Base-by-base conservation (phyloP, 1,284 basidiomycete species). In the Gymnopus androsaceus region DNA sequence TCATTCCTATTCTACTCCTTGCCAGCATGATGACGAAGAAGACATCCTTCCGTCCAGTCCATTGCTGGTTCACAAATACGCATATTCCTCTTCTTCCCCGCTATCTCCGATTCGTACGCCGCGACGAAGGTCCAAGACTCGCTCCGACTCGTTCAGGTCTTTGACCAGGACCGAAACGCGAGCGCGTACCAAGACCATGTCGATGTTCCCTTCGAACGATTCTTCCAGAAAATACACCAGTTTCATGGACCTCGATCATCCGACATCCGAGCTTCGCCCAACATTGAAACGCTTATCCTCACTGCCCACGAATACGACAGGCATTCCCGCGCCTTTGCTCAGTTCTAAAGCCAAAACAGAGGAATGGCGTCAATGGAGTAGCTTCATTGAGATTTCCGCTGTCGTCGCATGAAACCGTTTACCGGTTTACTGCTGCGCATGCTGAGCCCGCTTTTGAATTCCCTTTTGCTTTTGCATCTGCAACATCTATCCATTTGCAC, bases 371-470 rank as follows among this genome's bases (percentile, higher is more conserved):
- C 27, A 49, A 23, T 56, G 54, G 54, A 51, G 47, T 15, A 56
- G 54, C 33, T 56, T 50, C 38, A 56, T 56, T 19, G 54, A 56
- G 17, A 56, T 56, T 17, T 50, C 54, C 30, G 30, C 36, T 14
- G 46, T 44, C 31, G 46, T 44, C 31, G 36, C 28, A 5, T 55
- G 9, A 47, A 11, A 2, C 33, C 14, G n/a, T n/a, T n/a, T n/a
- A n/a, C n/a, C n/a, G n/a, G n/a, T n/a, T n/a, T n/a, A n/a, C n/a
- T n/a, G n/a, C n/a, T n/a, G n/a, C n/a, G n/a, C n/a, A n/a, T n/a
- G n/a, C n/a, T n/a, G n/a, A n/a, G n/a, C n/a, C n/a, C n/a, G n/a
- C n/a, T n/a, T n/a, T n/a, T n/a, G n/a, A n/a, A n/a, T 17, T 7
- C 14, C 36, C 19, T 38, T 5, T 38, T 38, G 36, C 36, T 9